phyloP scores from a whole-genome alignment of 2,329 filamentous ascomycete species.

The Zymoseptoria crescenta region DNA sequence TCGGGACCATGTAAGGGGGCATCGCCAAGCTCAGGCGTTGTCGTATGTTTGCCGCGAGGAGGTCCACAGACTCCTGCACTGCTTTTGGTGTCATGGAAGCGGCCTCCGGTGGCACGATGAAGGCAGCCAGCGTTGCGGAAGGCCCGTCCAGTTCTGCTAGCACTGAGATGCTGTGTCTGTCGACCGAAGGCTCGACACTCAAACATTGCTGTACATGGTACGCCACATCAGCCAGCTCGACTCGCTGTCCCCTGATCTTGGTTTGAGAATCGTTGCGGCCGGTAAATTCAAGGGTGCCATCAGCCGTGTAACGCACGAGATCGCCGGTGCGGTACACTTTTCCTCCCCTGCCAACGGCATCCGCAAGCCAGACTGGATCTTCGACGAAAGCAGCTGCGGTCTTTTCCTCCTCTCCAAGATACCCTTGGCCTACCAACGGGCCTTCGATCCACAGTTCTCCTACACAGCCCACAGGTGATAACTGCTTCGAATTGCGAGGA shows the following conservation, averaged over 20 bases:
- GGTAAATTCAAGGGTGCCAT: conserved; percentile 17
- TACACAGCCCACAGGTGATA: conserved; percentile 37
- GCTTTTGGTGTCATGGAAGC: neutral
- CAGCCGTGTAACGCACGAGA: conserved; percentile 15
- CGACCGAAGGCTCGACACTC: neutral
- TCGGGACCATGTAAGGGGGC: conserved; percentile 69
- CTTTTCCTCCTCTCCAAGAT: conserved; percentile 28
- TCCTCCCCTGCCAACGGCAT: neutral
- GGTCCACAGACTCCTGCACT: neutral
- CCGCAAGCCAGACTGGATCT: conserved; percentile 16
- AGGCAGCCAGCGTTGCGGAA: neutral
- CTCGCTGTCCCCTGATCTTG: conserved; percentile 18
- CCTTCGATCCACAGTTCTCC: conserved; percentile 43
- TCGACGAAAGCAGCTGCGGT: conserved; percentile 29
- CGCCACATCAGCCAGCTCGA: conserved; percentile 19
- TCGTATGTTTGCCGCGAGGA: neutral
- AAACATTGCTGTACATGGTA: neutral
- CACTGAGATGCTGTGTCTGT: neutral
- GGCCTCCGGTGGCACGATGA: neutral
- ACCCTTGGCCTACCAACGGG: conserved; percentile 36
- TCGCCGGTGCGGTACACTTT: conserved; percentile 19
- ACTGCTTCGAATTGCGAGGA: conserved; percentile 13
- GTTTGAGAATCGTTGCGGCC: conserved; percentile 17
- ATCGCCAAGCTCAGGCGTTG: conserved; percentile 37
- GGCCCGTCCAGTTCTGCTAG: neutral